Evolutionary conservation across 1,284 basidiomycete species (phyloP).

Genomic region (Taiwanofungus camphoratus): DNA sequence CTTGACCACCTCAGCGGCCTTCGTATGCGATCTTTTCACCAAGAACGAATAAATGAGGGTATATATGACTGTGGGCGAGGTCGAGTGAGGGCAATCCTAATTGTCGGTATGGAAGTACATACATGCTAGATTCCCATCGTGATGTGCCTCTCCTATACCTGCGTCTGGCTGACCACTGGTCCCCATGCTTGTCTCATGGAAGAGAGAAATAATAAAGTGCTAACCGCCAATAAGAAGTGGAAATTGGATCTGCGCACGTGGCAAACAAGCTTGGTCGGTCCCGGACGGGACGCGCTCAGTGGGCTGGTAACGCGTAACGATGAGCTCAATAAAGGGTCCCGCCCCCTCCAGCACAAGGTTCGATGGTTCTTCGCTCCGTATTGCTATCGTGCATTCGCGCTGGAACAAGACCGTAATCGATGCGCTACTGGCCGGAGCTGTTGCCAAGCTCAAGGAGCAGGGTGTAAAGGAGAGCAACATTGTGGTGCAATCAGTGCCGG

Average conservation of each 20-base stretch:
- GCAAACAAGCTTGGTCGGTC: too few relatives aligned
- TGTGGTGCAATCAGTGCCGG: constrained; percentile 87
- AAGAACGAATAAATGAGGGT: constrained; percentile 71
- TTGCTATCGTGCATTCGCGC: constrained; percentile 89
- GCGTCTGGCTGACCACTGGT: too few relatives aligned
- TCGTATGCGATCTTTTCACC: constrained; percentile 50
- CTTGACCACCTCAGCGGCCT: constrained; percentile 51
- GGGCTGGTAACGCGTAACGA: too few relatives aligned
- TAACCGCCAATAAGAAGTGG: too few relatives aligned
- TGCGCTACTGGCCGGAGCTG: constrained; percentile 73
- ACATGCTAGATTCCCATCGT: background rate
- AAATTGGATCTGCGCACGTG: too few relatives aligned
- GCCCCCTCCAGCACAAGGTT: constrained; percentile 52
- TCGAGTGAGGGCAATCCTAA: too few relatives aligned
- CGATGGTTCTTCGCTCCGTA: constrained; percentile 76
- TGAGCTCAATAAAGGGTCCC: constrained; percentile 75
- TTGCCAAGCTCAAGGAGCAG: constrained; percentile 71
- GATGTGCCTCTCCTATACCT: too few relatives aligned
- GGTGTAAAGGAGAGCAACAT: constrained; percentile 92
- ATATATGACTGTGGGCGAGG: constrained; percentile 63
- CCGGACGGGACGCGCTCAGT: too few relatives aligned
- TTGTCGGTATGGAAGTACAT: too few relatives aligned
- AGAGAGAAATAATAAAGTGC: too few relatives aligned
- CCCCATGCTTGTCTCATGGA: too few relatives aligned
- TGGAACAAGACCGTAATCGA: constrained; percentile 91